Base-by-base conservation (phyloP, 2,329 filamentous ascomycete species). In the Phaeophleospora eucalypticola region DNA sequence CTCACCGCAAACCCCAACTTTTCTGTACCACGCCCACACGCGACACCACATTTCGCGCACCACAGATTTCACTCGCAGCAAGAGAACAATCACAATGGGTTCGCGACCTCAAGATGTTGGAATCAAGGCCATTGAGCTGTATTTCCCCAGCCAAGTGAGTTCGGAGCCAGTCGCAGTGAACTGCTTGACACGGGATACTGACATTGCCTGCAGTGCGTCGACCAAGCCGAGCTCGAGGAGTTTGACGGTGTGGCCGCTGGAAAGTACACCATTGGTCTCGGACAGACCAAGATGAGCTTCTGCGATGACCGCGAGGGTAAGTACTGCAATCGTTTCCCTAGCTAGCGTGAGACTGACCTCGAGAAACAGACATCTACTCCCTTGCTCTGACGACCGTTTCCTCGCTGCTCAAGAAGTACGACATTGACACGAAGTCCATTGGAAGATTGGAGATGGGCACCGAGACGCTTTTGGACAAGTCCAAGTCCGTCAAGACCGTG, bases 231-330 rank as follows among this genome's bases (percentile, higher is more conserved):
- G 58, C 72, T 77, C 51, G 74, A 77, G 63, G 75, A 75, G 65
- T 76, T 76, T 68, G 74, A 77, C 72, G 74, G 74, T 65, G 73
- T 77, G 50, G 67, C 66, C 48, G 58, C 65, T 50, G 74, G 74
- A 59, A 77, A 77, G 59, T 77, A 77, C 68, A 76, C 74, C 43
- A 76, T 77, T 66, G 74, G 74, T 50, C 72, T 77, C 51, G 74
- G 74, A 59, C 74, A 76, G 68, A 76, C 73, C 55, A 74, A 72
- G 63, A 77, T 77, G 74, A 74, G 71, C 67, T 77, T 76, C 66
- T 76, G 74, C 64, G 73, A 76, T 64, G 74, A 77, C 63, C 68
- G 74, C 51, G 74, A 77, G 68, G 72, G 72, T 74, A 55, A 57
- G 53, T 18, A 32, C 14, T n/a, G n/a, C n/a, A n/a, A n/a, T n/a